phyloP scores from a whole-genome alignment of 2,329 filamentous ascomycete species.

The Gaeumannomyces sp. region DNA sequence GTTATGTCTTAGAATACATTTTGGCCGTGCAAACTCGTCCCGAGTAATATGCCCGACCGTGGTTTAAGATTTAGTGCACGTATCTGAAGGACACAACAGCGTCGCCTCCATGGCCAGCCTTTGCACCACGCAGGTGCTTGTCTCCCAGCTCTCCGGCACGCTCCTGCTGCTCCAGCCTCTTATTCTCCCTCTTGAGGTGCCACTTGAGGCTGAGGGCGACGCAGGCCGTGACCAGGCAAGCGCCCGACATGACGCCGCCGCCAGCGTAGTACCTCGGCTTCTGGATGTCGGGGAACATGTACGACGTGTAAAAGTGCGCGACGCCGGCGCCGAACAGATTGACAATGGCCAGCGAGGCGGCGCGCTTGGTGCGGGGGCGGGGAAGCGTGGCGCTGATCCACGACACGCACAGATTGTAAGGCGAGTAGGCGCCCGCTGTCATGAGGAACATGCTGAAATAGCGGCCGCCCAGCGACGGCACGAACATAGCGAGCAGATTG shows the following conservation, averaged over 20 bases:
- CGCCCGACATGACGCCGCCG: conserved; percentile 21
- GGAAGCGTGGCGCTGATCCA: conserved; percentile 76
- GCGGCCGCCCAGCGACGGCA: conserved; percentile 51
- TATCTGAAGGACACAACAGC: background rate
- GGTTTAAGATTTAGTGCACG: background rate
- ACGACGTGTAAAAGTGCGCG: conserved; percentile 23
- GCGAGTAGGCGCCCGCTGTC: conserved; percentile 44
- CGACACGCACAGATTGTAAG: conserved; percentile 61
- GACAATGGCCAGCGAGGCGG: conserved; percentile 65
- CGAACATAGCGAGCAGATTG: conserved; percentile 63
- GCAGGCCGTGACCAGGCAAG: conserved; percentile 19
- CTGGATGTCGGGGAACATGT: conserved; percentile 25
- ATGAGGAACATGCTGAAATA: conserved; percentile 71
- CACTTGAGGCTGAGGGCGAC: conserved; percentile 15
- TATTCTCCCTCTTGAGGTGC: conserved; percentile 20
- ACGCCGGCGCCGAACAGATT: conserved; percentile 36
- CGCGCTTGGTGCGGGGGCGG: conserved; percentile 67
- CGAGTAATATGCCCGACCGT: no score
- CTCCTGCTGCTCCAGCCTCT: conserved; percentile 19
- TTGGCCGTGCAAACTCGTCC: no score
- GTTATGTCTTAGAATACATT: background rate
- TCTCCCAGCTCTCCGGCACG: background rate
- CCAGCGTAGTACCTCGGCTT: conserved; percentile 25
- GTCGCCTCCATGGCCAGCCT: background rate
- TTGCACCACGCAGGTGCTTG: background rate